A percentile compares a stretch with the other conserved stretches of the same genome.
These are phyloP conservation scores for Botrytis tulipae DNA, from an alignment of 2,329 filamentous ascomycete species.

Conservation along the genomic window DNA sequence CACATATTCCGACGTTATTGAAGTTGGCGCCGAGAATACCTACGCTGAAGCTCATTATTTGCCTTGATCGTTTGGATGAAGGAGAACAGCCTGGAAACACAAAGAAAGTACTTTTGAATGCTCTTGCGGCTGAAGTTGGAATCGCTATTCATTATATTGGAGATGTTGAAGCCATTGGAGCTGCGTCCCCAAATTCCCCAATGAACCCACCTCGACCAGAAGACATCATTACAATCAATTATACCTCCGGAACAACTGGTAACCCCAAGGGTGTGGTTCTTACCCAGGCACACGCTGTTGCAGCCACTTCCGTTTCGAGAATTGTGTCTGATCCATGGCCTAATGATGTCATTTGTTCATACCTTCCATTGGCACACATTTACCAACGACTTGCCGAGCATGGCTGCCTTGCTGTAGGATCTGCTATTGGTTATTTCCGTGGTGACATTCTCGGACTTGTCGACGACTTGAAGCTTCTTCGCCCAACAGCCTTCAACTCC, in stretches of 20 bases:
- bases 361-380: constrained; percentile 92
- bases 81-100: constrained; percentile 75
- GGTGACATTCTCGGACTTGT: constrained; percentile 83
- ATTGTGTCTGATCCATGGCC: constrained; percentile 49
- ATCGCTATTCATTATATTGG: constrained; percentile 75
- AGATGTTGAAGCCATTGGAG: constrained; percentile 80
- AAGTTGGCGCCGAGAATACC: constrained; percentile 77
- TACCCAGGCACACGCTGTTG: constrained; percentile 77
- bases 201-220: constrained; percentile 70
- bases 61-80: constrained; percentile 75
- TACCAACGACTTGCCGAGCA: constrained; percentile 86
- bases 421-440: constrained; percentile 86
- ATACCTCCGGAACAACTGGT: constrained; percentile 83
- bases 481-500: constrained; percentile 79
- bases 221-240: constrained; percentile 86
- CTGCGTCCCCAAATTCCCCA: constrained; percentile 59
- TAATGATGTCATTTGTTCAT: constrained; percentile 71
- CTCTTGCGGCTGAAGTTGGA: constrained; percentile 70
- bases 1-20: constrained; percentile 77
- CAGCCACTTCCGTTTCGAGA: constrained; percentile 64
- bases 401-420: constrained; percentile 66
- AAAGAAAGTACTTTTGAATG: constrained; percentile 75
- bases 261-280: constrained; percentile 81
- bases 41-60: constrained; percentile 81
- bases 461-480: constrained; percentile 85